Evolutionary conservation across 2,329 filamentous ascomycete genomes (phyloP).

Genomic region (Zopfia rhizophila): DNA sequence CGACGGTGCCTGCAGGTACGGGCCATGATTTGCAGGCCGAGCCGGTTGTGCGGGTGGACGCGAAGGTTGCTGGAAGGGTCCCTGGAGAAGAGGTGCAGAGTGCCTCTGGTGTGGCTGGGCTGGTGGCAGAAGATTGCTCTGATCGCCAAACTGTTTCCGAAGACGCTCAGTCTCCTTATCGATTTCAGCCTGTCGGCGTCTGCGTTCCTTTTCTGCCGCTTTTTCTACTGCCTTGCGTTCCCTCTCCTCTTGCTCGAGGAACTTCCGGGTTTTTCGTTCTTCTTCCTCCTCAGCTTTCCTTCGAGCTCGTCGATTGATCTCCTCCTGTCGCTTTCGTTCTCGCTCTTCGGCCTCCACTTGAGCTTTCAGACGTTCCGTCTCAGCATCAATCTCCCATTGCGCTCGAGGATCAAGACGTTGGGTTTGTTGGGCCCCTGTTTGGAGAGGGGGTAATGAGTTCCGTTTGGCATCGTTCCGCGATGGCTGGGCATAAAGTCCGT

Average conservation of each 20-base stretch:
- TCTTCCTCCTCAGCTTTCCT: conserved; percentile 68
- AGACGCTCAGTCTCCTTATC: conserved; percentile 83
- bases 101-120: conserved; percentile 27
- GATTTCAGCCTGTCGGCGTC: conserved; percentile 62
- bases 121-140: conserved; percentile 39
- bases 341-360: conserved; percentile 56
- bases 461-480: conserved; percentile 35
- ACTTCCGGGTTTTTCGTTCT: conserved; percentile 51
- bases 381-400: conserved; percentile 64
- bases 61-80: conserved; percentile 25
- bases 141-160: conserved; percentile 71
- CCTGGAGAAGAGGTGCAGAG: conserved; percentile 22
- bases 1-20: conserved; percentile 42
- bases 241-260: conserved; percentile 55
- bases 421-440: conserved; percentile 32
- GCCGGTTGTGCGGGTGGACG: conserved; percentile 23
- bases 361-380: conserved; percentile 59
- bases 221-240: conserved; percentile 74
- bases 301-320: conserved; percentile 63
- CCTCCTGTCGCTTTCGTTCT: conserved; percentile 58
- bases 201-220: conserved; percentile 71
- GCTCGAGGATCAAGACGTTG: conserved; percentile 58
- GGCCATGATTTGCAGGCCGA: conserved; percentile 26
- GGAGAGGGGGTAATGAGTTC: conserved; percentile 40
- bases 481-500: conserved; percentile 29